Percentiles rank a stretch among this genome's conserved stretches.
phyloP scores from a whole-genome alignment of 2,329 filamentous ascomycete genomes.

The Aureobasidium sp. region DNA sequence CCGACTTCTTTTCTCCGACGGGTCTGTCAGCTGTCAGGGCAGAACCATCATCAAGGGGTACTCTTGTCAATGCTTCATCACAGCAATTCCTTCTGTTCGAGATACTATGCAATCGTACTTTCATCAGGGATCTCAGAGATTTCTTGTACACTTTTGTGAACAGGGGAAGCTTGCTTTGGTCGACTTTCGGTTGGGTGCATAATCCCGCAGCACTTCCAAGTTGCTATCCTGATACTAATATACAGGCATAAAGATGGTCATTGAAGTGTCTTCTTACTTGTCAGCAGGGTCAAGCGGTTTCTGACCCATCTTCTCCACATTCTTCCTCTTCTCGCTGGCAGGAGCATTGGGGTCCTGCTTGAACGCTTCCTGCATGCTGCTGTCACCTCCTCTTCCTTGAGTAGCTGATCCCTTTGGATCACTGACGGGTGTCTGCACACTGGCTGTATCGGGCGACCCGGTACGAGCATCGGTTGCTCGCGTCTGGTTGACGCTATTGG shows the following conservation, averaged over 20 bases:
- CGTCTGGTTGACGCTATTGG: conserved; percentile 9
- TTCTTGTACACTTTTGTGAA: too few relatives aligned
- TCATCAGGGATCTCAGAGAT: too few relatives aligned
- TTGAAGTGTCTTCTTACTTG: conserved; percentile 5
- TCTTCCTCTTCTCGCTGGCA: conserved; percentile 18
- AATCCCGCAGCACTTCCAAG: neutral
- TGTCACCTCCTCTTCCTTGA: conserved; percentile 30
- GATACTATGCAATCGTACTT: too few relatives aligned
- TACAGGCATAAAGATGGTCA: neutral
- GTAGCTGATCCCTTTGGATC: conserved; percentile 6
- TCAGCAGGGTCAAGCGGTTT: conserved; percentile 20
- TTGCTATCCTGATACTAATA: neutral
- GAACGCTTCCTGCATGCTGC: conserved; percentile 21
- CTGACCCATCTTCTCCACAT: conserved; percentile 19
- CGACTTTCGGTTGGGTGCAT: neutral
- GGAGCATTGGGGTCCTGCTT: conserved; percentile 18
- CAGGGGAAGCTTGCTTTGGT: too few relatives aligned
- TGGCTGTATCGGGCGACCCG: conserved; percentile 10
- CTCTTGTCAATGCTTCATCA: neutral
- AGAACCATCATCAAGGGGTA: neutral
- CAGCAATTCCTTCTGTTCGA: neutral
- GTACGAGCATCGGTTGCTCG: conserved; percentile 4
- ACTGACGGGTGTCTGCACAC: conserved; percentile 10
- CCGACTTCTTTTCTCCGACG: neutral
- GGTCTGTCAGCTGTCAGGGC: neutral